Base-by-base conservation (phyloP, 148 eudicot genomes). In the Rhododendron ferrugineum region DNA sequence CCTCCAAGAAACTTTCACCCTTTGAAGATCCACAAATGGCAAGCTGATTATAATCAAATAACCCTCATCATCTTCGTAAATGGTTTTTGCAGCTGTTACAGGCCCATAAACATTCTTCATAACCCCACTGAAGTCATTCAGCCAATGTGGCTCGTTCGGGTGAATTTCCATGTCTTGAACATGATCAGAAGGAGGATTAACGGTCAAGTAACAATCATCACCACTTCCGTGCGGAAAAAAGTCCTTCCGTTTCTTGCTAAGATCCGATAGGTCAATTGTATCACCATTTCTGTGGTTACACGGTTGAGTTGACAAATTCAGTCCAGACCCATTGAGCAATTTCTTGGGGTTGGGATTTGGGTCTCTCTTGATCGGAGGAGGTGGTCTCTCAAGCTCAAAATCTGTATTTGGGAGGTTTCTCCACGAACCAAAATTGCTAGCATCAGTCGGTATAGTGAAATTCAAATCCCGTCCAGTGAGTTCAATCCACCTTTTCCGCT, bases 1-100 rank as follows among this genome's bases (percentile, higher is more conserved):
- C 74, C 91, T 32, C 91, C 91, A 89, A 26, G 86, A 77, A 77
- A 89, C 91, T 82, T 89, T 89, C 77, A 89, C 91, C 84, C 85
- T 85, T 75, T 88, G 76, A 13, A 83, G 85, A 84, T 89, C 88
- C 14, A 86, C 87, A 86, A 88, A 89, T 5, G 91, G 91, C 68
- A 89, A 74, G 83, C 87, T 85, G n/a, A 89, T 79, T 28, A 89
- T 73, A 18, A 89, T 89, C 80, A 89, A 86, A 49, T 79, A 89
- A 54, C 91, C 89, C 46, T 87, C 77, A 22, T 89, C 88, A 66
- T 89, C 91, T 83, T 89, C 91, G 28, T 89, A 89, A 28, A 89
- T 87, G 30, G 91, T 81, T 81, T 89, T 89, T 11, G 91, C 91
- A 82, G 87, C 91, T 30, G 91, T 89, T 36, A 89, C 91, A 11